Evolutionary conservation across 345 rosid genomes (phyloP), one percentile per base, ranked within the genome.

Genomic region (Melastoma malabathricum): DNA sequence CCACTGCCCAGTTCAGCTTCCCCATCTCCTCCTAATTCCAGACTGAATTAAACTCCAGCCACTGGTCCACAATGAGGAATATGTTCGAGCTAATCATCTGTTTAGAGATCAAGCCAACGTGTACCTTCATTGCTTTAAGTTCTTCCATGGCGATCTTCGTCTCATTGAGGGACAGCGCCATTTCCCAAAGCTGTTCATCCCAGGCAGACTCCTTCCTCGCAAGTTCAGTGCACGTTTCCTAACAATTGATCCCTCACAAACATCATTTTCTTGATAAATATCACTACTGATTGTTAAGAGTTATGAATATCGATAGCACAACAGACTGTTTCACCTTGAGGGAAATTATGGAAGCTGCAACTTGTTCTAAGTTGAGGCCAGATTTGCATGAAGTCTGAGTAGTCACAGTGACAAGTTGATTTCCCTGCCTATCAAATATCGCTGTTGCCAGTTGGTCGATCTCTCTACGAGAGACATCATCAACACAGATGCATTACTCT

Each of bases 171-270:
- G 71, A 68, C 22, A 68, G 62, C 43, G 80, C 68, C 64, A 85
- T 57, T 45, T 66, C 70, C 64, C 39, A 43, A n/a, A 90, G 67
- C 65, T 75, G 79, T 58, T 69, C 76, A 67, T 84, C 88, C 46
- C 79, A 56, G 47, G 66, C 64, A 48, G 70, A 54, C 67, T 80
- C 87, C 79, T 56, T 82, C 17, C 70, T 80, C 63, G 68, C 50
- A 67, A 87, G 61, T 45, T 82, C 74, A 7, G 48, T 51, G 46
- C 75, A 74, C 61, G 67, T 74, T 53, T 77, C 88, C 96, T 87
- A 63, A 51, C 22, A 57, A 27, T 60, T 43, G 39, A 43, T n/a
- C 43, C 64, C 31, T 29, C 43, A 45, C 57, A 18, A 22, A 27
- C 56, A 20, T 7, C 15, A 44, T 18, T 47, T 44, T 46, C 25